A percentile compares a stretch with the other conserved stretches of the same genome.
Conservation (phyloP, 805 yeast genomes). For the Metschnikowia shivogae region DNA sequence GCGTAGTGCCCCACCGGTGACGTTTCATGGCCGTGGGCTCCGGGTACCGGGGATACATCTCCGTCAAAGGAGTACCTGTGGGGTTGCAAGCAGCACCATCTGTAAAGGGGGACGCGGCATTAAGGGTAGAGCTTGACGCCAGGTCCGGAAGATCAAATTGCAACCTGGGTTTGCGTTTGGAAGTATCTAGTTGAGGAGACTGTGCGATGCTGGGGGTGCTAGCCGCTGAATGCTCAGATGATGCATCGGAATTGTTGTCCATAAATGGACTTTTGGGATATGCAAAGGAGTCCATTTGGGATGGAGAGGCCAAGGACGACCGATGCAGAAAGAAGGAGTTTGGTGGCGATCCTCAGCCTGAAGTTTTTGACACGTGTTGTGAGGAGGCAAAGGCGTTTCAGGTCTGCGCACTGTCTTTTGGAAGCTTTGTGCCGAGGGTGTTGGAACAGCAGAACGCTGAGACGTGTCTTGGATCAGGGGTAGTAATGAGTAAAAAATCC, state of each 20-base stretch:
- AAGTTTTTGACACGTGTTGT: neutral
- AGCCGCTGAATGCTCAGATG: slow-evolving; percentile 7
- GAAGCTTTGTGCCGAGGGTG: no score
- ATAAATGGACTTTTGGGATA: slow-evolving; percentile 18
- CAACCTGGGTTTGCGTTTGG: slow-evolving; percentile 22
- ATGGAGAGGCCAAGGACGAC: neutral
- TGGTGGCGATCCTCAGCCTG: neutral
- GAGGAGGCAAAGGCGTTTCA: neutral
- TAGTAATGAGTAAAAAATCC: neutral
- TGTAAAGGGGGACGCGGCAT: slow-evolving; percentile 26
- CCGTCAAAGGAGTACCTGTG: slow-evolving; percentile 13
- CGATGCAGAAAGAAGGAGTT: neutral
- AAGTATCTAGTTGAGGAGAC: slow-evolving; percentile 18
- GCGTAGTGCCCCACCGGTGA: slow-evolving; percentile 88
- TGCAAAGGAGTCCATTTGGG: slow-evolving; percentile 13
- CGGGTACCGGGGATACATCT: slow-evolving; percentile 10
- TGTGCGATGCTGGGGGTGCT: slow-evolving; percentile 8
- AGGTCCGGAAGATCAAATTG: slow-evolving; percentile 29
- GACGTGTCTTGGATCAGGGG: neutral
- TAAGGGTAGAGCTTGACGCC: slow-evolving; percentile 5
- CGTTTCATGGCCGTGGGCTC: slow-evolving; percentile 58
- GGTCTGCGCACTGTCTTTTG: neutral
- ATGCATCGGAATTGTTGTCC: slow-evolving; percentile 11
- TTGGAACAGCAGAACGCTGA: no score
- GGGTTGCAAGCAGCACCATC: slow-evolving; percentile 18